Evolutionary conservation across 73 alveolate species (phyloP), one percentile per base, ranked within the genome.

Genomic region (Halteria grandinella): DNA sequence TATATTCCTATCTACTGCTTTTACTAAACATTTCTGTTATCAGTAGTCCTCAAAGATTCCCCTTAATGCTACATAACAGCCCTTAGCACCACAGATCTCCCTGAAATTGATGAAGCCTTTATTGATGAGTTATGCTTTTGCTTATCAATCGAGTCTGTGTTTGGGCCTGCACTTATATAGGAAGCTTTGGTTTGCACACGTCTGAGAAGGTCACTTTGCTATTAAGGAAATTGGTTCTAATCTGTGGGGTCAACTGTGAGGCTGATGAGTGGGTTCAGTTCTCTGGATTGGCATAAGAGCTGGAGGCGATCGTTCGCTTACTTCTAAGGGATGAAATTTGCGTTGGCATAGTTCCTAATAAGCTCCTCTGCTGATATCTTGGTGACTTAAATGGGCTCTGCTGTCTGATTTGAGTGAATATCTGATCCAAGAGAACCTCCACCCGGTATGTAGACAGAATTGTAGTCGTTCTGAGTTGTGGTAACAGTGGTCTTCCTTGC

Each of bases 251-350:
- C 80, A 18, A 66, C 80, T 11, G 80, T 45, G 27, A 66, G 33
- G 11, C 62, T 36, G 43, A 66, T 57, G 23, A 66, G 37, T 6
- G 80, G 80, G 21, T 66, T 66, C 3, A 66, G 24, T 25, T 66
- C 80, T 27, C 80, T 66, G 3, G 80, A 66, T 24, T 66, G 52
- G 50, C 69, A 66, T 34, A 66, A 43, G 21, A 66, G 43, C 43
- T 66, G 69, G 15, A 66, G 53, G 25, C 80, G 43, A 66, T 66
- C 80, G 3, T 57, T 31, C 3, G 80, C 69, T 37, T 66, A 37
- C 32, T 66, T 66, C 29, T 66, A 66, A n/a, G 80, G 80, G 7
- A 66, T 44, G 45, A 66, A 66, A 45, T 66, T 66, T 36, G 80
- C 80, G 31, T 66, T 66, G 10, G 80, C 47, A 37, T 66, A 66